A percentile compares a stretch with the other conserved stretches of the same genome.
Conservation (phyloP, 805 yeast genomes). For the Hanseniaspora hatyaiensis region DNA sequence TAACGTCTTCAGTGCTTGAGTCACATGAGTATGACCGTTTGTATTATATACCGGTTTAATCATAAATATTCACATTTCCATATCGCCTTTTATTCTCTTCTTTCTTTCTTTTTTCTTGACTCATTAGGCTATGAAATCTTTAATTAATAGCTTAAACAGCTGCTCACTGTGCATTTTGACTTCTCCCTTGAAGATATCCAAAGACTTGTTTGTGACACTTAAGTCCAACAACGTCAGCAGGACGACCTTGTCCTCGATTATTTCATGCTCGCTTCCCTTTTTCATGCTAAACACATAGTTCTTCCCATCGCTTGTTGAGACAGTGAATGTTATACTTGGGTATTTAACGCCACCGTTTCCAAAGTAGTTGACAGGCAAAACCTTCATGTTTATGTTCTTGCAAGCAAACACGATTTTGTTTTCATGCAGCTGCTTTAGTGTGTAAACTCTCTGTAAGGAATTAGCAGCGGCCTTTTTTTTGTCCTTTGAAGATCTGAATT, state of each 20-base stretch:
- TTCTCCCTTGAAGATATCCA: conserved; percentile 54
- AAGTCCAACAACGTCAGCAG: conserved; percentile 64
- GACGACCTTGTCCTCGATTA: conserved; percentile 40
- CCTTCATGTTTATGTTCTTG: conserved; percentile 39
- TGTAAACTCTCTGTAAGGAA: conserved; percentile 36
- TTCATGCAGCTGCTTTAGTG: conserved; percentile 63
- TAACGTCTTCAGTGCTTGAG: too few relatives aligned
- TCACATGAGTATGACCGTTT: too few relatives aligned
- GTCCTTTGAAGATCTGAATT: conserved; percentile 52
- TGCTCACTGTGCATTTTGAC: conserved; percentile 59
- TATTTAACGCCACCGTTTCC: conserved; percentile 39
- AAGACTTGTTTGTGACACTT: conserved; percentile 41
- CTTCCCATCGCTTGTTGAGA: conserved; percentile 65
- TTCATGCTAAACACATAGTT: conserved; percentile 54
- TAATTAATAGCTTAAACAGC: conserved; percentile 57
- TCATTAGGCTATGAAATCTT: conserved; percentile 41
- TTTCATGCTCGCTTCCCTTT: conserved; percentile 25
- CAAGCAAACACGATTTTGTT: conserved; percentile 54
- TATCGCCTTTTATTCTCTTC: too few relatives aligned
- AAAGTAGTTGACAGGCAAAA: conserved; percentile 30
- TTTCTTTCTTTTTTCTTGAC: too few relatives aligned
- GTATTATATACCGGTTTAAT: too few relatives aligned
- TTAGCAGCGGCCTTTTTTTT: conserved; percentile 63
- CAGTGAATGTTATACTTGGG: conserved; percentile 55
- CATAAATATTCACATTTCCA: too few relatives aligned